These are phyloP conservation scores for Chlorociboria aeruginascens DNA, from an alignment of 495 filamentous ascomycete species.

Conservation along the genomic window DNA sequence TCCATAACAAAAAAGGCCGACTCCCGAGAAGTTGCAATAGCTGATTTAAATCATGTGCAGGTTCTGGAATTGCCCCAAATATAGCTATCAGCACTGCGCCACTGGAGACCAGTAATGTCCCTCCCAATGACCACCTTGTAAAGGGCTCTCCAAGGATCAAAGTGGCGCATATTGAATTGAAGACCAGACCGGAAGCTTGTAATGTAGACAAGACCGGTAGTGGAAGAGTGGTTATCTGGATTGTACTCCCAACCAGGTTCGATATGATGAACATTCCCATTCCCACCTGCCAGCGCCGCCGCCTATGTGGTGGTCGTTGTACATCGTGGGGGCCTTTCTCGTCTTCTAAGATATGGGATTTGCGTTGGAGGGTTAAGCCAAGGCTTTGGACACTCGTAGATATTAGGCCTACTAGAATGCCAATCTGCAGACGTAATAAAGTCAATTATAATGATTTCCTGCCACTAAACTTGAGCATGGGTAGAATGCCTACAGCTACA, in stretches of 20 bases:
- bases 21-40: slow-evolving; percentile 65
- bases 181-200: slow-evolving; percentile 92
- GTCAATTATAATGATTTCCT: neutral
- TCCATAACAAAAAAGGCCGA: slow-evolving; percentile 79
- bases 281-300: slow-evolving; percentile 93
- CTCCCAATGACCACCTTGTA: slow-evolving; percentile 78
- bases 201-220: slow-evolving; percentile 90
- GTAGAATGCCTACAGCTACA: slow-evolving; percentile 54
- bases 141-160: slow-evolving; percentile 90
- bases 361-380: slow-evolving; percentile 94
- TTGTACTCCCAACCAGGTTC: slow-evolving; percentile 87
- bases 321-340: slow-evolving; percentile 71
- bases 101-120: slow-evolving; percentile 74
- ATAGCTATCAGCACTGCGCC: slow-evolving; percentile 84
- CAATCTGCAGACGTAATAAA: slow-evolving; percentile 44
- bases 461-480: slow-evolving; percentile 3
- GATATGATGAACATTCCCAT: slow-evolving; percentile 95
- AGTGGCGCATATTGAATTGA: slow-evolving; percentile 95
- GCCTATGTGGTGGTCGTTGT: slow-evolving; percentile 75
- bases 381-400: slow-evolving; percentile 91
- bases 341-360: slow-evolving; percentile 96
- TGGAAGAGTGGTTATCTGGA: slow-evolving; percentile 94
- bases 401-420: slow-evolving; percentile 82
- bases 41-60: slow-evolving; percentile 77
- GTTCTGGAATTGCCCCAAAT: slow-evolving; percentile 92